Percentiles rank a stretch among this genome's conserved stretches.
phyloP scores from a whole-genome alignment of 805 yeast genomes.

The Saturnispora serradocipensis region DNA sequence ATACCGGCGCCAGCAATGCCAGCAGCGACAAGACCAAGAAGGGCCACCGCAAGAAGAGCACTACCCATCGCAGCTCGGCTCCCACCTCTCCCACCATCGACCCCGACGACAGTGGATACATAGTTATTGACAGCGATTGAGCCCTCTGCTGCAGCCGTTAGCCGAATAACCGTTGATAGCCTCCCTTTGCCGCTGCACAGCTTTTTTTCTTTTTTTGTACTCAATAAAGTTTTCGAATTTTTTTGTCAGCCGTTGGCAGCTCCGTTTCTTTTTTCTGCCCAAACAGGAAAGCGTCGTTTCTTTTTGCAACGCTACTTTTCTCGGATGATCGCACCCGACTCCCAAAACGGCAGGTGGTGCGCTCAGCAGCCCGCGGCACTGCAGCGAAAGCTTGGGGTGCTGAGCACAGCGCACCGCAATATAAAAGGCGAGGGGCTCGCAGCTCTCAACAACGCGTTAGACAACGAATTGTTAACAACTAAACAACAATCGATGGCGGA shows the following conservation, averaged over 20 bases:
- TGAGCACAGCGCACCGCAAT: not conserved
- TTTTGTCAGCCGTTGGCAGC: not conserved
- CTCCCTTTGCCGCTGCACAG: not conserved
- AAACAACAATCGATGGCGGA: slow-evolving; percentile 11
- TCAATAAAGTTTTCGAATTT: not conserved
- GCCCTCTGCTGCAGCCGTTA: not conserved
- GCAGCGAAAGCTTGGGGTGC: not conserved
- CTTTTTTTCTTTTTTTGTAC: not conserved
- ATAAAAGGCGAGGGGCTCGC: not conserved
- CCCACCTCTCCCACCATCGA: not conserved
- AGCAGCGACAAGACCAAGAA: not conserved
- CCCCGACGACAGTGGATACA: slow-evolving; percentile 10
- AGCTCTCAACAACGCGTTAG: not conserved
- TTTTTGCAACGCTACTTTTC: not conserved
- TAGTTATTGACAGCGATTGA: slow-evolving; percentile 10
- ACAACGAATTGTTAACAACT: not conserved
- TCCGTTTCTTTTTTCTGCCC: not conserved
- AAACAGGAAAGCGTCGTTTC: not conserved
- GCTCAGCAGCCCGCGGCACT: not conserved
- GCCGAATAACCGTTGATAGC: not conserved
- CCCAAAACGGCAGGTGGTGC: not conserved
- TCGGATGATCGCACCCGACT: not conserved
- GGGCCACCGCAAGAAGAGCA: slow-evolving; percentile 3
- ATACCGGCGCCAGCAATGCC: no score
- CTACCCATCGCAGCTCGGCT: not conserved